phyloP scores from a whole-genome alignment of 768 basidiomycete genomes.

The Tephrocybe sp. region DNA sequence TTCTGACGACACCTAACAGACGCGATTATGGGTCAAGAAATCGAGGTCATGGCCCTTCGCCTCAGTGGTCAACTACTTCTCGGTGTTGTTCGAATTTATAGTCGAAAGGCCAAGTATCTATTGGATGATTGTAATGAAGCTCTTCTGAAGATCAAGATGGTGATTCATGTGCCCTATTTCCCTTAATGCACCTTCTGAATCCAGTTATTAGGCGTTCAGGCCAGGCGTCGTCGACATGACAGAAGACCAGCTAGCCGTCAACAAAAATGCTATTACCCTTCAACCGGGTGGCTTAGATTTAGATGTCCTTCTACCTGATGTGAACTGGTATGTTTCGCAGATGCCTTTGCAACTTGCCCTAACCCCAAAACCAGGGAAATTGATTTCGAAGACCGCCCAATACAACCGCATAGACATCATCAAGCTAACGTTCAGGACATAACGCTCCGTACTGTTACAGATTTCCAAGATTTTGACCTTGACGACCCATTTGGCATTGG shows the following conservation, averaged over 20 bases:
- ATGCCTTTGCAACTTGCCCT: neutral
- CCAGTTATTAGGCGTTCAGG: conserved; percentile 72
- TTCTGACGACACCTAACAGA: conserved; percentile 34
- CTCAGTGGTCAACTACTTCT: conserved; percentile 95
- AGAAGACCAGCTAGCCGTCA: conserved; percentile 87
- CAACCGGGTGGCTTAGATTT: conserved; percentile 76
- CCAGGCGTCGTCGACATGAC: conserved; percentile 96
- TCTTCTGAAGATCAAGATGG: conserved; percentile 93
- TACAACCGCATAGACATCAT: conserved; percentile 69
- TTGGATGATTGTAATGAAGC: conserved; percentile 98
- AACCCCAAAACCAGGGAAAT: conserved; percentile 56
- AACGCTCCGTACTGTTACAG: conserved; percentile 76
- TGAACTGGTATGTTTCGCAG: conserved; percentile 60
- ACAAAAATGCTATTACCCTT: conserved; percentile 86
- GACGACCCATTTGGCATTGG: conserved; percentile 80
- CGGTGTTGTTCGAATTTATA: conserved; percentile 97
- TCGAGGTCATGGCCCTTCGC: conserved; percentile 90
- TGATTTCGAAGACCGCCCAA: conserved; percentile 69
- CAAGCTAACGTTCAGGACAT: conserved; percentile 87
- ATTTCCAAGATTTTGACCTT: conserved; percentile 63
- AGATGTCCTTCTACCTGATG: conserved; percentile 75
- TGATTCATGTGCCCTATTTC: conserved; percentile 24
- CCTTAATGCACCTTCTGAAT: neutral
- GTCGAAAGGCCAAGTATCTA: conserved; percentile 95
- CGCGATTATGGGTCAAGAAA: conserved; percentile 92